Percentiles rank a stretch among this genome's conserved stretches.
Evolutionary conservation across 1,139 yeast genomes (phyloP).

Genomic region (Yamadazyma membranifaciens): DNA sequence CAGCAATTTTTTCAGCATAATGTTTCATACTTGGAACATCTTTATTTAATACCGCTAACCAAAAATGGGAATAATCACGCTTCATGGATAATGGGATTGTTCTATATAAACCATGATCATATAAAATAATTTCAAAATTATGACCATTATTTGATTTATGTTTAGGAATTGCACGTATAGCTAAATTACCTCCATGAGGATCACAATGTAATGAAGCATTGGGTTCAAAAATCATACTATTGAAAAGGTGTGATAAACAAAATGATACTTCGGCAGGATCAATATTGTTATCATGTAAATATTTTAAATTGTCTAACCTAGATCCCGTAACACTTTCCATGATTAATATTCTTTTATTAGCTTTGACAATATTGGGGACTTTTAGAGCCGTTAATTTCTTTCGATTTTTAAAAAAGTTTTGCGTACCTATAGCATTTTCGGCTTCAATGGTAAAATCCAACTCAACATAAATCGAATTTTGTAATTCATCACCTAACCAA

Average conservation of each 20-base stretch:
- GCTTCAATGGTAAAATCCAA: conserved; percentile 88
- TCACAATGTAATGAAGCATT: conserved; percentile 93
- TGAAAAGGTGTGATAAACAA: conserved; percentile 87
- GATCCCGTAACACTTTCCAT: conserved; percentile 90
- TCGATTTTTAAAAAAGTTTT: conserved; percentile 59
- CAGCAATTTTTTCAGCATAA: conserved; percentile 78
- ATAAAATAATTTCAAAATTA: conserved; percentile 87
- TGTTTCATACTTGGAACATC: conserved; percentile 63
- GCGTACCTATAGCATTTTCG: conserved; percentile 68
- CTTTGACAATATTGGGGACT: conserved; percentile 69
- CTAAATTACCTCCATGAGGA: conserved; percentile 96
- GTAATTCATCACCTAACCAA: conserved; percentile 93
- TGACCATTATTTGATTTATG: conserved; percentile 40
- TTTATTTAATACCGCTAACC: conserved; percentile 83
- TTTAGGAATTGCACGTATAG: conserved; percentile 54
- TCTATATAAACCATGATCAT: conserved; percentile 94
- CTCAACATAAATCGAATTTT: conserved; percentile 81
- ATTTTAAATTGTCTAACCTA: conserved; percentile 73
- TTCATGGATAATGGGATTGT: conserved; percentile 77
- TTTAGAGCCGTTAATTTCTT: conserved; percentile 68
- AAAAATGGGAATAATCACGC: conserved; percentile 82
- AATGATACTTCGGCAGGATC: conserved; percentile 76
- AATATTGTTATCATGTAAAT: conserved; percentile 60
- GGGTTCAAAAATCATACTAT: conserved; percentile 93
- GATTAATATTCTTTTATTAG: conserved; percentile 68